A percentile compares a stretch with the other conserved stretches of the same genome.
Conservation (phyloP, 345 rosid genomes). For the Aquilaria malaccensis region DNA sequence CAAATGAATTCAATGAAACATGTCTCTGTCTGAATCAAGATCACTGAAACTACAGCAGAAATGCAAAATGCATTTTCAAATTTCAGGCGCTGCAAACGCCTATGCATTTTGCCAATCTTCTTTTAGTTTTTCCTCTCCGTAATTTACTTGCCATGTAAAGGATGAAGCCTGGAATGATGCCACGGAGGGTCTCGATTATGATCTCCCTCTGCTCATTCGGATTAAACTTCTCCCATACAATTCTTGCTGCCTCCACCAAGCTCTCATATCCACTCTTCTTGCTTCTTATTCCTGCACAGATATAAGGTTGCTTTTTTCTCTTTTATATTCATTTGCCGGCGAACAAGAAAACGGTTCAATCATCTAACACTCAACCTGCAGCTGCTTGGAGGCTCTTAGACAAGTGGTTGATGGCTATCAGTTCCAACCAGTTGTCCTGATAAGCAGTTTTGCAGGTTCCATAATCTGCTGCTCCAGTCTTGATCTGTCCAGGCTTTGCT, state of each 20-base stretch:
- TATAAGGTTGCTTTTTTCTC: background rate
- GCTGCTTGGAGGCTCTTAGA: constrained; percentile 38
- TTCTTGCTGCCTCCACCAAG: constrained; percentile 47
- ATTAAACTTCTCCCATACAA: constrained; percentile 26
- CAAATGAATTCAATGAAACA: too few relatives aligned
- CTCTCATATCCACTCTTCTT: constrained; percentile 39
- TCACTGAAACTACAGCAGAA: too few relatives aligned
- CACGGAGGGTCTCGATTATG: constrained; percentile 35
- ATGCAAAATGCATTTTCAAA: too few relatives aligned
- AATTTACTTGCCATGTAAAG: constrained; percentile 32
- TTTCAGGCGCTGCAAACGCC: too few relatives aligned
- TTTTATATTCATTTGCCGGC: background rate
- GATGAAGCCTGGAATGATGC: constrained; percentile 39
- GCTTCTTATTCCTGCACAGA: constrained; percentile 34
- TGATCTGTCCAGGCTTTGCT: background rate
- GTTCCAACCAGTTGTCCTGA: constrained; percentile 50
- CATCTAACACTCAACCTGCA: constrained; percentile 23
- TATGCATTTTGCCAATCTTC: too few relatives aligned
- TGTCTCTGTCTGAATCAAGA: too few relatives aligned
- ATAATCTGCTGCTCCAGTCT: too few relatives aligned
- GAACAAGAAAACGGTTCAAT: background rate
- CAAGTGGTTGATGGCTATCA: constrained; percentile 40
- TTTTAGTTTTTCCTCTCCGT: too few relatives aligned
- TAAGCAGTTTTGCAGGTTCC: constrained; percentile 10
- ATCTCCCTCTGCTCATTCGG: constrained; percentile 34